Base-by-base conservation (phyloP, 2,329 filamentous ascomycete genomes). In the Fusarium guadeloupense region DNA sequence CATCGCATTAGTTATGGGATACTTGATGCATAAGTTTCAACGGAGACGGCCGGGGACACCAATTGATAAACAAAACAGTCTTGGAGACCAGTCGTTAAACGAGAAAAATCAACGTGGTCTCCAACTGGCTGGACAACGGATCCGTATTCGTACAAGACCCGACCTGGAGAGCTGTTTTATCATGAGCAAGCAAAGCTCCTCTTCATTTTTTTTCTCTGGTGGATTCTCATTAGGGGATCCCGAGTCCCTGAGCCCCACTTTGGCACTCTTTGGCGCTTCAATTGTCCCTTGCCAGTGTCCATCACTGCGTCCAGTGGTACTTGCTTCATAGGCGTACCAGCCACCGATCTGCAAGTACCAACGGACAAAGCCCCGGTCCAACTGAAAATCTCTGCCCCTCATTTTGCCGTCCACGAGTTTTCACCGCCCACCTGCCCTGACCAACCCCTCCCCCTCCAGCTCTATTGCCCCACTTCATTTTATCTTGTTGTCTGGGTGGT, bases 301-400 rank as follows among this genome's bases (percentile, higher is more conserved):
- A 30, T 30, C 7, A 30, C 4, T 30, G 12, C 12, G 28, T 12
- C 28, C 42, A n/a, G 23, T 44, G 28, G 42, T 58, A 54, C 49
- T 50, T 54, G 38, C n/a, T 33, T 33, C 35, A 46, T 17, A 21
- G 39, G 51, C 51, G 35, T 46, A 57, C 51, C 39, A 44, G 33
- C 49, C 45, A 51, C 56, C 51, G 37, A 33, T 48, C 38, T 56
- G 48, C 38, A 62, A 53, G 61, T 64, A 62, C 41, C 51, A 42
- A 50, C 43, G 48, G 59, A 54, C 26, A 56, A 38, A 42, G n/a
- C n/a, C n/a, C n/a, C n/a, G n/a, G n/a, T n/a, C n/a, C n/a, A n/a
- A n/a, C n/a, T n/a, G 59, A 61, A 66, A 72, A 69, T 69, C 64
- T 72, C 69, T 70, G 61, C 67, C 67, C 71, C 68, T 69, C 65